These are phyloP conservation scores for Sporothrix inflata DNA, from an alignment of 2,329 filamentous ascomycete genomes.

Conservation along the genomic window DNA sequence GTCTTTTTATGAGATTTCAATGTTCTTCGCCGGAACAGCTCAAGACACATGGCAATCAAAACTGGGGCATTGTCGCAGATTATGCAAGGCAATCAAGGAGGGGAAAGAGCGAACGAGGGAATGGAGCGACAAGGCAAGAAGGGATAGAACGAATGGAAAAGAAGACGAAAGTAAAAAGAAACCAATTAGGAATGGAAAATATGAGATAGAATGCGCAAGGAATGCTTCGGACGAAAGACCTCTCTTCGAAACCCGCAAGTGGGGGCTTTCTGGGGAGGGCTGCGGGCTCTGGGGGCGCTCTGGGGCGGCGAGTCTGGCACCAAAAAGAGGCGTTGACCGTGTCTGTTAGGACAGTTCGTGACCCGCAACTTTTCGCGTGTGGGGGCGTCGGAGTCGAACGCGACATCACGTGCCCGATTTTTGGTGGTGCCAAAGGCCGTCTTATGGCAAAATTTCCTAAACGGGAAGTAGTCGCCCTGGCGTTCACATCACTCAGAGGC, in stretches of 20 bases:
- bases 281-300: not conserved
- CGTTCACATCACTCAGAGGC: not conserved
- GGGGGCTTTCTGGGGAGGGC: not conserved
- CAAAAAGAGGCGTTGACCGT: not conserved
- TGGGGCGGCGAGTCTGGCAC: not conserved
- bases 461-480: not conserved
- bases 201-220: not conserved
- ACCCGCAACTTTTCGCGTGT: conserved; percentile 21
- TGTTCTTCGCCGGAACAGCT: not conserved
- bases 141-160: not conserved
- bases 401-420: conserved; percentile 25
- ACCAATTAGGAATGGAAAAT: not conserved
- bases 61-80: conserved; percentile 22
- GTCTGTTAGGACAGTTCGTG: not conserved
- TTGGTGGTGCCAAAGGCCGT: not conserved
- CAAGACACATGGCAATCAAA: conserved; percentile 21
- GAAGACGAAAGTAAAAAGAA: not conserved
- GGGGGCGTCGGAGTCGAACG: conserved; percentile 21
- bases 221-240: not conserved
- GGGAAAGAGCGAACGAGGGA: conserved; percentile 15
- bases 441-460: conserved; percentile 1
- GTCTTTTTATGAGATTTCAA: not conserved
- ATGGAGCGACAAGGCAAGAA: not conserved
- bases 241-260: not conserved
- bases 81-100: conserved; percentile 7